Conservation (phyloP, 331 rosid genomes). For the Quercus tomentella region DNA sequence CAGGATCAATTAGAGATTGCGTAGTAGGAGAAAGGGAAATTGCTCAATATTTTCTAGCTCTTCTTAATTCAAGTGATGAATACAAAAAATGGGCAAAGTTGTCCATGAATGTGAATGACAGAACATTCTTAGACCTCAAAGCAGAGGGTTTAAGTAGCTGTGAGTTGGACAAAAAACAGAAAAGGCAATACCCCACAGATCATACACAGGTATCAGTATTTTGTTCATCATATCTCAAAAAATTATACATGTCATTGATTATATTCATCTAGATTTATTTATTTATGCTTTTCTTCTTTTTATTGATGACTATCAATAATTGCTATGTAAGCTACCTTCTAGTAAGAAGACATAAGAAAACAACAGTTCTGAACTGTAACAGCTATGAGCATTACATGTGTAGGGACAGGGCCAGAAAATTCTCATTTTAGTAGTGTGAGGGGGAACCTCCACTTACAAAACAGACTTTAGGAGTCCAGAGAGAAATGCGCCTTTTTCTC, state of each 20-base stretch:
- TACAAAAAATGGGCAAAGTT: constrained; percentile 74
- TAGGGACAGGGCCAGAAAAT: not conserved
- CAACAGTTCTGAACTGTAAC: not conserved
- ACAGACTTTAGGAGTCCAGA: no score
- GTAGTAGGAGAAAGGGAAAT: constrained; percentile 43
- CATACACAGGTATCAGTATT: constrained; percentile 69
- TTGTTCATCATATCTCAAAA: not conserved
- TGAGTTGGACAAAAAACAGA: constrained; percentile 28
- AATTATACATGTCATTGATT: not conserved
- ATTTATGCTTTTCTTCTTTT: not conserved
- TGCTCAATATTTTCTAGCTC: constrained; percentile 59
- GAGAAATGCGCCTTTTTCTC: no score
- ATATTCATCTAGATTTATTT: not conserved
- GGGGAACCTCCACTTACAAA: no score
- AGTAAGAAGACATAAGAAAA: not conserved
- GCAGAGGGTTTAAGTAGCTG: constrained; percentile 28
- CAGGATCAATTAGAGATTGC: constrained; percentile 60
- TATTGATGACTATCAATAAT: not conserved
- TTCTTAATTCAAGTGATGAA: constrained; percentile 62
- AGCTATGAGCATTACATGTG: not conserved
- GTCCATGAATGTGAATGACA: constrained; percentile 24
- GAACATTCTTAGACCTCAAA: constrained; percentile 9
- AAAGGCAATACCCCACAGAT: constrained; percentile 47
- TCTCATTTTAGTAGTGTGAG: not conserved
- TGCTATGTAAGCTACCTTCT: not conserved